Evolutionary conservation across 2,329 filamentous ascomycete genomes (phyloP).

Genomic region (Eurotiales sp.): DNA sequence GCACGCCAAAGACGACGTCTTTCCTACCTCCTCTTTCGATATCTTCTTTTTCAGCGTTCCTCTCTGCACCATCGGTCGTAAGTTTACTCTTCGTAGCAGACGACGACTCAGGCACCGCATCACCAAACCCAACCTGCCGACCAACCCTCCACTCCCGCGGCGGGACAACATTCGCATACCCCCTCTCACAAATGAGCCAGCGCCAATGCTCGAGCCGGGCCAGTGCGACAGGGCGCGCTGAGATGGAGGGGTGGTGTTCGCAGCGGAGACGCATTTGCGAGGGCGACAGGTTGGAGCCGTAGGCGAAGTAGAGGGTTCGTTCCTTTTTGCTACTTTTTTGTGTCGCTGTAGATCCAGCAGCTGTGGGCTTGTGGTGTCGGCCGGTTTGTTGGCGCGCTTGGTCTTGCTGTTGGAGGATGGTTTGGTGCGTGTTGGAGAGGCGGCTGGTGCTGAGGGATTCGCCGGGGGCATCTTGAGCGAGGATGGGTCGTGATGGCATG

Average conservation of each 20-base stretch:
- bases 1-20: slow-evolving; percentile 35
- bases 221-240: slow-evolving; percentile 35
- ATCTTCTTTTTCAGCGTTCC: neutral
- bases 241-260: slow-evolving; percentile 27
- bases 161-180: slow-evolving; percentile 41
- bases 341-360: neutral
- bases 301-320: slow-evolving; percentile 40
- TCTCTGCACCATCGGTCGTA: no score
- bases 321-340: neutral
- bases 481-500: neutral
- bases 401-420: slow-evolving; percentile 18
- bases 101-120: slow-evolving; percentile 21
- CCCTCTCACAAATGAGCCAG: slow-evolving; percentile 40
- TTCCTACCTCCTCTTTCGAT: slow-evolving; percentile 10
- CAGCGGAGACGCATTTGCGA: slow-evolving; percentile 40
- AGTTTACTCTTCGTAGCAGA: no score
- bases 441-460: slow-evolving; percentile 4
- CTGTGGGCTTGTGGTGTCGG: no score
- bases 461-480: slow-evolving; percentile 6
- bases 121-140: slow-evolving; percentile 18
- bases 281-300: slow-evolving; percentile 42
- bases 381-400: no score
- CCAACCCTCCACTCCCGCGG: slow-evolving; percentile 22
- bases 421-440: slow-evolving; percentile 1
- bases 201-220: slow-evolving; percentile 36